Percentiles rank a stretch among this genome's conserved stretches.
These are phyloP conservation scores for Cytidiella melzeri DNA, from an alignment of 768 basidiomycete species.

Conservation along the genomic window DNA sequence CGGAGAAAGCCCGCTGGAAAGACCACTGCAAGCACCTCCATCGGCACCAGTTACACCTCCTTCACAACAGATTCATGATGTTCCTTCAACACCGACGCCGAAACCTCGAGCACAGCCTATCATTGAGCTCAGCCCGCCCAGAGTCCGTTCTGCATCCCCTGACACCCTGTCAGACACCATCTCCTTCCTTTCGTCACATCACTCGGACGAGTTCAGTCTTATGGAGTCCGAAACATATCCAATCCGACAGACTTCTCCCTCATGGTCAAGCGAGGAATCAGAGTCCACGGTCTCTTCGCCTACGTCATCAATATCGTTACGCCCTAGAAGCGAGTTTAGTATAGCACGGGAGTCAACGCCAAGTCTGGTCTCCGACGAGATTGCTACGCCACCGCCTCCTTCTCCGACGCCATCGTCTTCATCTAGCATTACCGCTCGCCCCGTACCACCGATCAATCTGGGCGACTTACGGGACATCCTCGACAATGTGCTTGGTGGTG, in stretches of 20 bases:
- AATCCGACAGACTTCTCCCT: constrained; percentile 28
- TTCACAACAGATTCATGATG: not conserved
- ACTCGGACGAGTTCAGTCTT: constrained; percentile 63
- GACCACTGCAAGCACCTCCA: constrained; percentile 15
- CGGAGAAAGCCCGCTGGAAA: constrained; percentile 32
- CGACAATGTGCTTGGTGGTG: constrained; percentile 51
- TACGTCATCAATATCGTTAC: constrained; percentile 15
- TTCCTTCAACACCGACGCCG: not conserved
- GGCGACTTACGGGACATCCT: constrained; percentile 49
- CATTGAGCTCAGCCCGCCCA: constrained; percentile 37
- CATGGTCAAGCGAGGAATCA: constrained; percentile 29
- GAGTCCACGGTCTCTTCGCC: constrained; percentile 22
- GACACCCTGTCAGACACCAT: constrained; percentile 28
- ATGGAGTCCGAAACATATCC: constrained; percentile 33
- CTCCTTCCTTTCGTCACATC: constrained; percentile 54
- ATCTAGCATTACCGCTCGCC: constrained; percentile 32
- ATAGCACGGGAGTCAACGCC: constrained; percentile 4
- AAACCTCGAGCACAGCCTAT: constrained; percentile 6
- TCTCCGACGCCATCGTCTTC: constrained; percentile 29
- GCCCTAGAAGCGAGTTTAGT: not conserved
- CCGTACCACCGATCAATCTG: constrained; percentile 28
- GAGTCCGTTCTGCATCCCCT: constrained; percentile 34
- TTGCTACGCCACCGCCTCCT: constrained; percentile 1
- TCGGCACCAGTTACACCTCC: constrained; percentile 1
- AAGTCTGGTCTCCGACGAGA: constrained; percentile 1